Conservation (phyloP, 2,329 filamentous ascomycete genomes). For the Tolypocladium endophyticum region DNA sequence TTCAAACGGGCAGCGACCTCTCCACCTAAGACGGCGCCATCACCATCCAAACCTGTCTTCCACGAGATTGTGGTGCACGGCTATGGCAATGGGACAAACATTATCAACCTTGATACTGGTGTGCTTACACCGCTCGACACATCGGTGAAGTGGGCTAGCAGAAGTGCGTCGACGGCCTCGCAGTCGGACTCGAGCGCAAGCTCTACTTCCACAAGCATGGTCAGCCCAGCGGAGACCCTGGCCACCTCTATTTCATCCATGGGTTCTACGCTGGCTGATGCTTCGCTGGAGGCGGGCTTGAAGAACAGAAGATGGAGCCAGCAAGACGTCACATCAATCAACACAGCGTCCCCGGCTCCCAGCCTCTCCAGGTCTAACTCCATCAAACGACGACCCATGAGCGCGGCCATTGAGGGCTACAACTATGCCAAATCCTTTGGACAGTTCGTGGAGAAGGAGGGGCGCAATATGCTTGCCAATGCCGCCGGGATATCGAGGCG, state of each 20-base stretch:
- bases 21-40: conserved; percentile 6
- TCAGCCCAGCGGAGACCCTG: conserved; percentile 13
- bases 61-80: conserved; percentile 43
- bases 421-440: conserved; percentile 15
- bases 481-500: conserved; percentile 7
- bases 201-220: conserved; percentile 15
- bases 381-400: conserved; percentile 15
- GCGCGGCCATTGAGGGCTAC: conserved; percentile 15
- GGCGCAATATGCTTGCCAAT: conserved; percentile 6
- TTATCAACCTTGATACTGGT: conserved; percentile 15
- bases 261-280: conserved; percentile 6
- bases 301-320: conserved; percentile 16
- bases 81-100: conserved; percentile 43
- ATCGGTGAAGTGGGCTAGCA: conserved; percentile 7
- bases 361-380: conserved; percentile 4
- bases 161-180: conserved; percentile 16
- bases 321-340: conserved; percentile 16
- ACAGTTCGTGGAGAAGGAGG: conserved; percentile 10
- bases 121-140: conserved; percentile 2
- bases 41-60: conserved; percentile 16
- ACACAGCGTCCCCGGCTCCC: conserved; percentile 1
- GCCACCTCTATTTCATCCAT: conserved; percentile 15
- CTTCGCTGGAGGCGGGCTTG: conserved; percentile 8
- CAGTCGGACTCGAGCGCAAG: conserved; percentile 11
- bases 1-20: conserved; percentile 14